phyloP scores from a whole-genome alignment of 768 basidiomycete genomes.

The Fibroporia radiculosa region DNA sequence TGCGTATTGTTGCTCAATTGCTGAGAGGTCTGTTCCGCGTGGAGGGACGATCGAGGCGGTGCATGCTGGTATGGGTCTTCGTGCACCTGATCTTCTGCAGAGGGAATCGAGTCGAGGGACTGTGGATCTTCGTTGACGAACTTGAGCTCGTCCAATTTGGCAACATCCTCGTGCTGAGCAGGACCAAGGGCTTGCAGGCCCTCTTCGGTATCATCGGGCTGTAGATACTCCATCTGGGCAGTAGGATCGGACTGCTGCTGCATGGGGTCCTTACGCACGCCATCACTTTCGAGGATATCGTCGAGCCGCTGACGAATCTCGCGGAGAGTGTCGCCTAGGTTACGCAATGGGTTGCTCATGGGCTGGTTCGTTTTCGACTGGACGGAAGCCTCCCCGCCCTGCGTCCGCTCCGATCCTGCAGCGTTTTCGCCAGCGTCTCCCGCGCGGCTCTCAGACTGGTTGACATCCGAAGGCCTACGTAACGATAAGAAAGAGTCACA shows the following conservation, averaged over 20 bases:
- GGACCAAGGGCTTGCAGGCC: constrained; percentile 88
- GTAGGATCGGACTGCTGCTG: constrained; percentile 32
- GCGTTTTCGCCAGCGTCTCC: constrained; percentile 9
- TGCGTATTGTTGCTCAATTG: constrained; percentile 7
- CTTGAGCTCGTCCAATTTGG: constrained; percentile 74
- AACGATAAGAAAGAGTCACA: background rate
- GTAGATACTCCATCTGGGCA: constrained; percentile 69
- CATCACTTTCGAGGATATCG: constrained; percentile 54
- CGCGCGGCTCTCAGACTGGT: background rate
- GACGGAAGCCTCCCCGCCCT: constrained; percentile 11
- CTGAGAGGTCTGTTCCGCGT: constrained; percentile 4
- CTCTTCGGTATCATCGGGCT: constrained; percentile 56
- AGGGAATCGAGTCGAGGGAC: background rate
- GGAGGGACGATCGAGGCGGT: constrained; percentile 3
- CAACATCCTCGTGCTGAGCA: constrained; percentile 75
- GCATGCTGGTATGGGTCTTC: background rate
- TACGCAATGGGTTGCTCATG: constrained; percentile 56
- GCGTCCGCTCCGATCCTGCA: constrained; percentile 7
- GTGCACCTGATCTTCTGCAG: constrained; percentile 4
- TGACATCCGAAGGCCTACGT: constrained; percentile 4
- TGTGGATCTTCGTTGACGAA: constrained; percentile 51
- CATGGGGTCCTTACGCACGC: constrained; percentile 25
- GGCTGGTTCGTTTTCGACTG: constrained; percentile 21
- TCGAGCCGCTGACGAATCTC: constrained; percentile 81
- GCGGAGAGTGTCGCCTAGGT: constrained; percentile 75